Base-by-base conservation (phyloP, 257 asterid species). In the Lithospermum erythrorhizon region DNA sequence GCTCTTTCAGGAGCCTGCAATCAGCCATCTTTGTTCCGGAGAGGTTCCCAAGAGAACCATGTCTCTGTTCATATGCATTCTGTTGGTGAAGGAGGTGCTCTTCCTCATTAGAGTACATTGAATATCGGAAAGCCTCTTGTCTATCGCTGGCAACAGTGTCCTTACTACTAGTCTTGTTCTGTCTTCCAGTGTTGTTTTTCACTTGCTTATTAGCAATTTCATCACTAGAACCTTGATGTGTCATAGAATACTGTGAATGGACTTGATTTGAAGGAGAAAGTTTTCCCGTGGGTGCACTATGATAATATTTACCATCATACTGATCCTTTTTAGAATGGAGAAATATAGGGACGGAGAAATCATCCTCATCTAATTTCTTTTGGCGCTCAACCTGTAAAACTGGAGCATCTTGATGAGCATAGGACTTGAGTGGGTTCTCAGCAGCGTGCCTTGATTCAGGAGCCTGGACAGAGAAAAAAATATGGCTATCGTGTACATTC, bases 261-360 rank as follows among this genome's bases (percentile, higher is more conserved):
- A 76, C 68, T 32, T 66, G 59, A 66, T 71, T 59, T 21, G 78
- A 70, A 66, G 78, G 71, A 17, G 79, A 66, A 22, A 61, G 58
- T 61, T 71, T 78, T 55, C 73, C 78, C 21, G 14, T 55, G 58
- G 62, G 64, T 21, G 55, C 14, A 14, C 37, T 61, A 57, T 60
- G 61, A 23, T 64, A 35, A 25, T 9, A 25, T 22, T 67, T 69
- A 57, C 69, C 72, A 71, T n/a, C 37, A 61, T 79, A 83, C 56
- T 58, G 86, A 69, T 52, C 78, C 57, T 57, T 65, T 64, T 53
- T 69, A 20, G 82, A 70, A 35, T 75, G 75, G 55, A 68, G 45
- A 64, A 87, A 79, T 52, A 78, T 73, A 27, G 95, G 95, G 71
- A 90, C 93, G 62, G 75, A 77, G 61, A 79, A 84, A 63, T 90